Evolutionary conservation across 2,329 filamentous ascomycete genomes (phyloP), one percentile per base, ranked within the genome.

Genomic region (Aureobasidium sp.): DNA sequence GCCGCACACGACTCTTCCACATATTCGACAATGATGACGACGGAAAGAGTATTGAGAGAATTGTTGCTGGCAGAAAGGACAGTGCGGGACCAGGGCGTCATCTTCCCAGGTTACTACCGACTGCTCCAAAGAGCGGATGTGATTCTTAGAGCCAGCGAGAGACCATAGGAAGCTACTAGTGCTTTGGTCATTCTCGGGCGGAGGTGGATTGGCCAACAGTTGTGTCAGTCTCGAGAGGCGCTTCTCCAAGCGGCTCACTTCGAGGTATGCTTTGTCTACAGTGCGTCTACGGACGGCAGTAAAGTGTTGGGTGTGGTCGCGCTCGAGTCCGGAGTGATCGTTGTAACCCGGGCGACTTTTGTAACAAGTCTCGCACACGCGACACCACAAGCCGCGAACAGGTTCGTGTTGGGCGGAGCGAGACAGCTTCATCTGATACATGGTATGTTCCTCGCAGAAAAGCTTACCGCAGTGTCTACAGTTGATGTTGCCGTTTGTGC

Each of bases 341-440:
- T 95, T 96, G 75, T 99, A 99, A 3, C 94, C 94, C 29, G 92
- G 90, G 69, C 94, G 84, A 57, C 91, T 96, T 77, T 97, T 97
- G 78, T 94, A 99, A 76, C 94, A 99, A n/a, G 94, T 97, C 78
- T 99, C 94, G 72, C 94, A 99, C 1, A 97, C 93, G 57, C 94
- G 80, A 68, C 90, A 96, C 94, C 94, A 99, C 68, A 90, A 84
- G 8, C 94, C 94, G 65, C 93, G 81, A 1, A 94, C 85, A 0
- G 94, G 93, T 66, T 99, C 94, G 75, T 97, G 91, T 63, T 87
- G 84, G 4, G 94, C 94, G 34, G 91, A 88, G 61, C 92, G 82
- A 9, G 92, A 96, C 12, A 99, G 81, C 79, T 95, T 97, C 89
- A 97, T 97, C 78, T 99, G 93, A 72, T 97, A 99, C 92, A 99